Evolutionary conservation across 108 stramenopile species (phyloP), one percentile per base, ranked within the genome.

Genomic region (Nannochloropsis oceanica): DNA sequence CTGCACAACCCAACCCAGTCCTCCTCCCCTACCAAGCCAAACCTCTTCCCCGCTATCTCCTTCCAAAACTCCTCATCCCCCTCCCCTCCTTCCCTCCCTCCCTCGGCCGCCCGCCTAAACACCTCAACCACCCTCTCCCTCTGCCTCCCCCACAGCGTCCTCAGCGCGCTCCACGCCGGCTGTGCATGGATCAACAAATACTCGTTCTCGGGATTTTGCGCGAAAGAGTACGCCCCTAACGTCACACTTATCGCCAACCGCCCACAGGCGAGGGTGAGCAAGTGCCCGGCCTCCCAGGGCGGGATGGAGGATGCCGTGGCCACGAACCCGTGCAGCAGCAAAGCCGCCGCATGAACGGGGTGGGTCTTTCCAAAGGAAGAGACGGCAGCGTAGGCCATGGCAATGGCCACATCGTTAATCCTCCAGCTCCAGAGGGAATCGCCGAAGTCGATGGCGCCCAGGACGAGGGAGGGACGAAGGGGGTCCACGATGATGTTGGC

Each of bases 361-460:
- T 90, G 22, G 43, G 20, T 12, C 22, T 79, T 80, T 0, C 85
- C 44, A 22, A 43, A 20, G 13, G 22, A 13, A 9, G 24, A 22
- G 22, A 89, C 27, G 88, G 87, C 86, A 14, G 89, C 90, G 82
- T 91, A 91, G 2, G 86, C 85, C 89, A 91, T 89, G 26, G 85
- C 89, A 82, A 91, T 91, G 12, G 90, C 90, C 20, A 88, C 18
- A 18, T 91, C 90, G 44, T 89, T 89, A 26, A 91, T 85, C n/a
- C 82, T n/a, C 89, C 89, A 90, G 13, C 82, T 82, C 25, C 81
- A 27, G 42, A 88, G 86, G 11, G 90, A 24, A 14, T 91, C 90
- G 88, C 90, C 87, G 44, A 91, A 90, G 87, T 91, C 90, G 25
- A 91, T 88, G 22, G 85, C 25, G 46, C 90, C 90, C 26, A 26